A percentile compares a stretch with the other conserved stretches of the same genome.
These are phyloP conservation scores for Botryotinia globosa DNA, from an alignment of 2,329 filamentous ascomycete species.

Conservation along the genomic window DNA sequence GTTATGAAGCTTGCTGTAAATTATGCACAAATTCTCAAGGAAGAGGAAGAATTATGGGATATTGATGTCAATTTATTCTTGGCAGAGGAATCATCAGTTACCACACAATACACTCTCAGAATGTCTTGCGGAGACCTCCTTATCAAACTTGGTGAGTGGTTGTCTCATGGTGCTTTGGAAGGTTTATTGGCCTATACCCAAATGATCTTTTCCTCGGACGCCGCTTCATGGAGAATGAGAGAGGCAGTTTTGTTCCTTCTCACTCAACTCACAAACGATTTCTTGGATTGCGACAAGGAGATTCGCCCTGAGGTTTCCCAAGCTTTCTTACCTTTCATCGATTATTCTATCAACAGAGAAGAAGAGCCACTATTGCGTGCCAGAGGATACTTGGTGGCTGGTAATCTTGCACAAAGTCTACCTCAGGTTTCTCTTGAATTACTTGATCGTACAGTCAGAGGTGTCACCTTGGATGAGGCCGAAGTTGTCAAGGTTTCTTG, in stretches of 20 bases:
- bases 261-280: constrained; percentile 79
- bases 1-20: constrained; percentile 81
- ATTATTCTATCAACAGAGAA: constrained; percentile 66
- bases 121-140: constrained; percentile 89
- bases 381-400: constrained; percentile 82
- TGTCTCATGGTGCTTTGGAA: constrained; percentile 71
- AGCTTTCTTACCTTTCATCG: constrained; percentile 77
- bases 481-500: constrained; percentile 92
- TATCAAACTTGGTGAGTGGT: constrained; percentile 91
- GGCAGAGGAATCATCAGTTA: constrained; percentile 91
- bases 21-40: constrained; percentile 85
- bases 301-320: constrained; percentile 68
- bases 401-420: constrained; percentile 69
- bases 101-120: constrained; percentile 91
- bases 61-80: constrained; percentile 95
- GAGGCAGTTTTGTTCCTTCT: constrained; percentile 84
- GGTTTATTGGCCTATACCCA: constrained; percentile 76
- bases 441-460: constrained; percentile 70
- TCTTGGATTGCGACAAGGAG: constrained; percentile 70
- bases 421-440: constrained; percentile 59
- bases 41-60: constrained; percentile 95
- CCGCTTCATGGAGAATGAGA: constrained; percentile 57
- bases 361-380: constrained; percentile 78
- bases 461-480: constrained; percentile 70
- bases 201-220: constrained; percentile 62